phyloP scores from a whole-genome alignment of 2,329 filamentous ascomycete species.

The Neonectria punicea region DNA sequence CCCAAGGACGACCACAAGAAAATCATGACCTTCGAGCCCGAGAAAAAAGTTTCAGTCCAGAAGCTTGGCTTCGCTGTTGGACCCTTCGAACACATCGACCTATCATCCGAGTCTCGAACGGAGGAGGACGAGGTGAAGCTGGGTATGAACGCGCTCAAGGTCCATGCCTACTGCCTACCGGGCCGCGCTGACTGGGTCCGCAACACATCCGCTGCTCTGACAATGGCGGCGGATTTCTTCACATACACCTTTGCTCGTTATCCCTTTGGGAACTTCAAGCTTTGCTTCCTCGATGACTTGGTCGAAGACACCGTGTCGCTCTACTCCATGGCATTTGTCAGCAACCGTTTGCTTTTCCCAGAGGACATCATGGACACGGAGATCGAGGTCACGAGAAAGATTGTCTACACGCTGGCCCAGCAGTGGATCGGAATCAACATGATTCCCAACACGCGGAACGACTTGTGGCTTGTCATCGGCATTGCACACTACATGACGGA shows the following conservation, averaged over 20 bases:
- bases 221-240: conserved; percentile 90
- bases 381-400: conserved; percentile 79
- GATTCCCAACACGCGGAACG: conserved; percentile 80
- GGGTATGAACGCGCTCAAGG: conserved; percentile 85
- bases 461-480: conserved; percentile 90
- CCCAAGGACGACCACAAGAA: conserved; percentile 83
- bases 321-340: conserved; percentile 88
- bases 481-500: conserved; percentile 96
- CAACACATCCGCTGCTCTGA: conserved; percentile 87
- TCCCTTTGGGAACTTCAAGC: conserved; percentile 90
- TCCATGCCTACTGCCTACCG: conserved; percentile 92
- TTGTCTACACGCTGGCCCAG: conserved; percentile 86
- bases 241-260: conserved; percentile 89
- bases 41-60: conserved; percentile 80
- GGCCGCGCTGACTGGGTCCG: conserved; percentile 82
- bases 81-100: conserved; percentile 92
- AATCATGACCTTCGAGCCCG: conserved; percentile 84
- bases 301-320: conserved; percentile 78
- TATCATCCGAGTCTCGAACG: conserved; percentile 85
- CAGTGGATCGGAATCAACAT: conserved; percentile 97
- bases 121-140: conserved; percentile 93
- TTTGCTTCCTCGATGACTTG: conserved; percentile 94
- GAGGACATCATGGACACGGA: conserved; percentile 87
- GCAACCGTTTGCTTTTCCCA: conserved; percentile 84
- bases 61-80: conserved; percentile 95